phyloP scores from a whole-genome alignment of 371 early-diverging fungal species.

The Zychaea mexicana region DNA sequence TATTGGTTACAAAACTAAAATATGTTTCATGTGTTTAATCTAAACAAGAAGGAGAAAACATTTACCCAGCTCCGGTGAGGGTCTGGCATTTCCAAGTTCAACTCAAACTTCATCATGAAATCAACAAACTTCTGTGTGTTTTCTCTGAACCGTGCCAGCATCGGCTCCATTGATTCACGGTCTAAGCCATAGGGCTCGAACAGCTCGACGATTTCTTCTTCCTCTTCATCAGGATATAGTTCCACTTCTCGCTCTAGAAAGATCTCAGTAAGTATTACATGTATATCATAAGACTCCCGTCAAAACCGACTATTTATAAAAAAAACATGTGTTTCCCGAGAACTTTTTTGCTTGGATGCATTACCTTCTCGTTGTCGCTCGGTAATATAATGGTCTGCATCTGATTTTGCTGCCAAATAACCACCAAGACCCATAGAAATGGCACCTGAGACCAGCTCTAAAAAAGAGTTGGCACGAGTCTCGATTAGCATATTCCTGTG shows the following conservation, averaged over 20 bases:
- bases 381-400: constrained; percentile 70
- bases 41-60: background rate
- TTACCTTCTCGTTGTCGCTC: constrained; percentile 61
- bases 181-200: constrained; percentile 67
- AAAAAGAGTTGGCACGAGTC: too few species aligned
- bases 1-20: background rate
- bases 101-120: constrained; percentile 80
- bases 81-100: constrained; percentile 69
- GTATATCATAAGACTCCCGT: too few species aligned
- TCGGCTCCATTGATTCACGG: constrained; percentile 55
- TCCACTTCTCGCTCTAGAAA: constrained; percentile 53
- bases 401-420: constrained; percentile 68
- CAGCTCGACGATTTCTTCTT: constrained; percentile 64
- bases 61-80: constrained; percentile 64
- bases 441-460: constrained; percentile 66
- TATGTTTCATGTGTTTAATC: background rate
- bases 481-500: too few species aligned
- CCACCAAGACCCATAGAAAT: constrained; percentile 71
- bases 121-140: constrained; percentile 66
- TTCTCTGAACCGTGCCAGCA: constrained; percentile 54
- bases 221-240: constrained; percentile 63
- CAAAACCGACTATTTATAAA: too few species aligned
- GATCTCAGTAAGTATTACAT: too few species aligned
- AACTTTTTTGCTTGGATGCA: constrained; percentile 5
- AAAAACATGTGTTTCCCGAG: too few species aligned